Percentiles rank a stretch among this genome's conserved stretches.
These are phyloP conservation scores for Gossypium australe DNA, from an alignment of 345 rosid species.

Conservation along the genomic window DNA sequence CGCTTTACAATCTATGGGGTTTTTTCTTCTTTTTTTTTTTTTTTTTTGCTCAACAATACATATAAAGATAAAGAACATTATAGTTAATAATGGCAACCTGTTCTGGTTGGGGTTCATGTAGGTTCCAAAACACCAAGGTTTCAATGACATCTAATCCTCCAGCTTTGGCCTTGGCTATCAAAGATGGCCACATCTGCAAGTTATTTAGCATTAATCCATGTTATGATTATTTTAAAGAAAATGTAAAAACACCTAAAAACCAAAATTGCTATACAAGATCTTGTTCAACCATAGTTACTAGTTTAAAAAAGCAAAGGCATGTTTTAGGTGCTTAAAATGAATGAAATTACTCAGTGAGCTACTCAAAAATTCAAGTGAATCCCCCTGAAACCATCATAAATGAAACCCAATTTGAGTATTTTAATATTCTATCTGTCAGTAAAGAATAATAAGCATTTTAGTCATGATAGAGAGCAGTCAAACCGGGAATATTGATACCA, in stretches of 20 bases:
- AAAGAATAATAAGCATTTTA: background rate
- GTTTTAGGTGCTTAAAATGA: background rate
- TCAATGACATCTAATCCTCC: conserved; percentile 55
- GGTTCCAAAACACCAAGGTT: conserved; percentile 63
- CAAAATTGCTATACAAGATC: too few relatives aligned
- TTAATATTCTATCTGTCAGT: too few relatives aligned
- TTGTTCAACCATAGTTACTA: too few relatives aligned
- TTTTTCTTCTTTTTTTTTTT: background rate
- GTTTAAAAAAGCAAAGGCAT: too few relatives aligned
- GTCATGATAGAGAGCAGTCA: background rate
- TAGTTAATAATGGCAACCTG: conserved; percentile 26
- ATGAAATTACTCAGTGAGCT: background rate
- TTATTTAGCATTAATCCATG: background rate
- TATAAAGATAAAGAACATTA: background rate
- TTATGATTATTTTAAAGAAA: background rate
- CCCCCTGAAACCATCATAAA: too few relatives aligned
- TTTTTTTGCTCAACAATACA: background rate
- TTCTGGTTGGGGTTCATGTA: conserved; percentile 48
- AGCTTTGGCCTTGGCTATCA: conserved; percentile 42
- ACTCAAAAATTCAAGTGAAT: background rate
- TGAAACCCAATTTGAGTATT: too few relatives aligned
- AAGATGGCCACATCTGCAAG: conserved; percentile 57
- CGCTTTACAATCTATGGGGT: background rate
- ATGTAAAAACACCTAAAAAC: background rate
- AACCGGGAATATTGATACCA: background rate